Percentiles rank a stretch among this genome's conserved stretches.
Conservation (phyloP, 805 yeast species). For the Zygotorulaspora danielsina region DNA sequence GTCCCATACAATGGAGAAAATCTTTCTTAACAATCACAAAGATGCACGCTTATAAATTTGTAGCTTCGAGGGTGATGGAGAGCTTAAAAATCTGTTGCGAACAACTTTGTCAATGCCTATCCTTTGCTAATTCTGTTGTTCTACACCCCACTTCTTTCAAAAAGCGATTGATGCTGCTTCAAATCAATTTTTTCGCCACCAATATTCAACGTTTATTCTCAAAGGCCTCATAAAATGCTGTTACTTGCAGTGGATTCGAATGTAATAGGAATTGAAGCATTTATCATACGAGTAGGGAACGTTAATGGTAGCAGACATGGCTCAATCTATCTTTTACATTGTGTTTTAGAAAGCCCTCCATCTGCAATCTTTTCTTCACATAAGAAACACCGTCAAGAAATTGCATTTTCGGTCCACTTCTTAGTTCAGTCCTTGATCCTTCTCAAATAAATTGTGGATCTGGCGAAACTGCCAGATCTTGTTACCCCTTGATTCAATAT, state of each 20-base stretch:
- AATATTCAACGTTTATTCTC: neutral
- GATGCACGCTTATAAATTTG: neutral
- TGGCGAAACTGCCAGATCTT: neutral
- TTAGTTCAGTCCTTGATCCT: neutral
- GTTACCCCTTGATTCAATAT: neutral
- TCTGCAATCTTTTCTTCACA: neutral
- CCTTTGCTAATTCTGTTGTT: neutral
- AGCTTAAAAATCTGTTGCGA: neutral
- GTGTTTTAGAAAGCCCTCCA: neutral
- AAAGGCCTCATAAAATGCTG: neutral
- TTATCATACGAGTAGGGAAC: neutral
- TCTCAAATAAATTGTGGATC: neutral
- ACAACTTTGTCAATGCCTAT: neutral
- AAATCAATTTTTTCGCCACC: neutral
- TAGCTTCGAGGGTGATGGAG: neutral
- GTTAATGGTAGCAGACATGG: neutral
- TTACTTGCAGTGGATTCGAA: neutral
- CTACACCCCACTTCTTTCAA: neutral
- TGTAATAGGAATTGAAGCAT: neutral
- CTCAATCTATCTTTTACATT: conserved; percentile 1
- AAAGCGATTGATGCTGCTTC: neutral
- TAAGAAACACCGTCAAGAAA: neutral
- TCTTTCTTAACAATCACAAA: too few species aligned
- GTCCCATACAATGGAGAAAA: neutral
- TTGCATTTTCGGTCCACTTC: too few species aligned